Conservation (phyloP, 2,329 filamentous ascomycete genomes). For the Monilinia fructicola region DNA sequence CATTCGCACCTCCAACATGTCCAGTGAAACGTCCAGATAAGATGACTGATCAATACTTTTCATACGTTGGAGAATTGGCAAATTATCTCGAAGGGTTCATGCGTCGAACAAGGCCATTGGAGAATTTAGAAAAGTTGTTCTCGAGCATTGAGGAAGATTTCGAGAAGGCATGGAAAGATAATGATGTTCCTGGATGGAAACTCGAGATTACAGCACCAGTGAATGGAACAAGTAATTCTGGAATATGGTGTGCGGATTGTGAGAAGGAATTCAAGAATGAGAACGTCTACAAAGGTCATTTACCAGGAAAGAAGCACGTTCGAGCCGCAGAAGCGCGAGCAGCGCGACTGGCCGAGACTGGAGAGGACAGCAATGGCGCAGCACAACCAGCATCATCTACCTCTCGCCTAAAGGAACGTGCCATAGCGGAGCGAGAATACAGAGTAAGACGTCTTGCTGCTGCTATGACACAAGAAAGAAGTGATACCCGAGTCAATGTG, state of each 20-base stretch:
- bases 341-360: slow-evolving; percentile 46
- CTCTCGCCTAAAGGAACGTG: slow-evolving; percentile 75
- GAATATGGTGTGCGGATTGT: slow-evolving; percentile 86
- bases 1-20: slow-evolving; percentile 71
- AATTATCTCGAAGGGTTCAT: slow-evolving; percentile 87
- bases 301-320: slow-evolving; percentile 90
- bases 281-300: slow-evolving; percentile 87
- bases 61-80: slow-evolving; percentile 77
- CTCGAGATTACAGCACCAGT: slow-evolving; percentile 46
- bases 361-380: slow-evolving; percentile 32
- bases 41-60: slow-evolving; percentile 88
- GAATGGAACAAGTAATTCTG: slow-evolving; percentile 51
- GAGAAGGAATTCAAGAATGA: slow-evolving; percentile 94
- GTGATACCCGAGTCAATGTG: slow-evolving; percentile 89
- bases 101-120: slow-evolving; percentile 77
- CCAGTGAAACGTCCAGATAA: slow-evolving; percentile 80
- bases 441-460: slow-evolving; percentile 76
- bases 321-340: slow-evolving; percentile 71
- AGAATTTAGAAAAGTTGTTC: slow-evolving; percentile 80
- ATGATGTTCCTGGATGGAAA: slow-evolving; percentile 78
- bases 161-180: slow-evolving; percentile 75
- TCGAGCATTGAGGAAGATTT: slow-evolving; percentile 79
- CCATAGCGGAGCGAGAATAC: slow-evolving; percentile 85
- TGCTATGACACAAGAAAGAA: slow-evolving; percentile 81
- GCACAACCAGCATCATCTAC: slow-evolving; percentile 39